phyloP scores from a whole-genome alignment of 352 stramenopile species.

The Globisporangium viniferum region DNA sequence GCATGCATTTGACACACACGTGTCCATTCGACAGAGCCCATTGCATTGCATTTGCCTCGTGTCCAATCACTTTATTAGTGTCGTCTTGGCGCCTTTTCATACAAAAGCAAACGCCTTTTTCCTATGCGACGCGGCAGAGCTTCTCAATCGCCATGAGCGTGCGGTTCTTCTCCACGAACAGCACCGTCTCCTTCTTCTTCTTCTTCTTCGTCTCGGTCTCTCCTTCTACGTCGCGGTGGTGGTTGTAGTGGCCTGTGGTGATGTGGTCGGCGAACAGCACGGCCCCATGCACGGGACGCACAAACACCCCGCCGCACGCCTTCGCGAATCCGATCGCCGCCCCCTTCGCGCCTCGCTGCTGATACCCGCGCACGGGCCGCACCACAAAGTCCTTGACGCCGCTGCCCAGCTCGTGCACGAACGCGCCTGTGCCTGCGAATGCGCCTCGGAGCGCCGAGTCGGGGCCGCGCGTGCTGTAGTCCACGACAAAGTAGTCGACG shows the following conservation, averaged over 20 bases:
- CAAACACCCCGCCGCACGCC: slow-evolving; percentile 35
- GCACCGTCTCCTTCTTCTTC: slow-evolving; percentile 4
- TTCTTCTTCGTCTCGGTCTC: neutral
- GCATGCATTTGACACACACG: neutral
- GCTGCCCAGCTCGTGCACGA: slow-evolving; percentile 46
- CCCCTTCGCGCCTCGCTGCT: slow-evolving; percentile 44
- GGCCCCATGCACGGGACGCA: slow-evolving; percentile 42
- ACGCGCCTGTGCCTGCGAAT: slow-evolving; percentile 36
- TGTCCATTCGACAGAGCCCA: neutral
- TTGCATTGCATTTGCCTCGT: neutral
- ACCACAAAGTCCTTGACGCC: slow-evolving; percentile 50
- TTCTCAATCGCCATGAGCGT: neutral
- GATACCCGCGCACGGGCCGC: slow-evolving; percentile 39
- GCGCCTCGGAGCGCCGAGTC: slow-evolving; percentile 46
- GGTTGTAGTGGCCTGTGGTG: slow-evolving; percentile 37
- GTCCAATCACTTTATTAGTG: neutral
- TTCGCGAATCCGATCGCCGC: slow-evolving; percentile 46
- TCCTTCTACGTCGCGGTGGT: slow-evolving; percentile 2
- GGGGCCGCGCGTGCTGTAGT: slow-evolving; percentile 60
- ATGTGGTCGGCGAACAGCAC: slow-evolving; percentile 50
- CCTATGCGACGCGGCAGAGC: neutral
- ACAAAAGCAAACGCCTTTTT: neutral
- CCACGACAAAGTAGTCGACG: slow-evolving; percentile 57
- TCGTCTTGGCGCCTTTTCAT: neutral
- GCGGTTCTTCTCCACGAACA: neutral